phyloP scores from a whole-genome alignment of 2,329 filamentous ascomycete species.

The Arthrobotrys entomopaga region DNA sequence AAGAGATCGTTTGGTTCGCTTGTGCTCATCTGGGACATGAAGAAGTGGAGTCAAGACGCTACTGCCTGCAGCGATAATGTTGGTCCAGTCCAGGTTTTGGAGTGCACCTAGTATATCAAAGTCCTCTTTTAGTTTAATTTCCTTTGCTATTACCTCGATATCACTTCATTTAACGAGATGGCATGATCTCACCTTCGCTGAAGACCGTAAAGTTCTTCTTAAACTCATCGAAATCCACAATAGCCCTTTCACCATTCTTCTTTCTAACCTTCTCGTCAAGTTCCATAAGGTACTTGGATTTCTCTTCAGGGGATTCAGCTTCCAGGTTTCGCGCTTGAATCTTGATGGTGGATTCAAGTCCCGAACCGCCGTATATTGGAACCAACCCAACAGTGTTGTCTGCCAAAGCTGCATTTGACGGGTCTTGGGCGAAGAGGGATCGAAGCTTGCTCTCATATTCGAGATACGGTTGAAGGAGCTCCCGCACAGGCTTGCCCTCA shows the following conservation, averaged over 20 bases:
- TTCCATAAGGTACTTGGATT: slow-evolving; percentile 73
- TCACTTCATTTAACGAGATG: not conserved
- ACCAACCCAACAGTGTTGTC: slow-evolving; percentile 72
- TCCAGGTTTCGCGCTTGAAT: slow-evolving; percentile 71
- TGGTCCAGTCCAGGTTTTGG: slow-evolving; percentile 72
- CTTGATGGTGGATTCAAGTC: slow-evolving; percentile 68
- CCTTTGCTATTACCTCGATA: not conserved
- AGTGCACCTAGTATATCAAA: slow-evolving; percentile 39
- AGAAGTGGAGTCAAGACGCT: slow-evolving; percentile 82
- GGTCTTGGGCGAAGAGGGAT: slow-evolving; percentile 75
- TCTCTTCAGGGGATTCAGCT: slow-evolving; percentile 70
- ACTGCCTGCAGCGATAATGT: slow-evolving; percentile 82
- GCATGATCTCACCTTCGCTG: slow-evolving; percentile 71
- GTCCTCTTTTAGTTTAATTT: slow-evolving; percentile 13
- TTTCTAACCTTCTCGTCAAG: slow-evolving; percentile 72
- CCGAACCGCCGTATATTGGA: slow-evolving; percentile 69
- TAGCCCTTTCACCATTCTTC: slow-evolving; percentile 71
- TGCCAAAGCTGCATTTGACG: slow-evolving; percentile 63
- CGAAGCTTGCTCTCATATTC: slow-evolving; percentile 74
- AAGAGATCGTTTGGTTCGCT: slow-evolving; percentile 71
- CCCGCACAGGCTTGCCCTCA: slow-evolving; percentile 67
- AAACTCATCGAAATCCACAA: slow-evolving; percentile 77
- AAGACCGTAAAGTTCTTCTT: slow-evolving; percentile 83
- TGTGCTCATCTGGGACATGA: slow-evolving; percentile 73
- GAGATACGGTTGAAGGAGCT: slow-evolving; percentile 74